Evolutionary conservation across 805 yeast species (phyloP), one percentile per base, ranked within the genome.

Genomic region (Wickerhamiella shivajii): DNA sequence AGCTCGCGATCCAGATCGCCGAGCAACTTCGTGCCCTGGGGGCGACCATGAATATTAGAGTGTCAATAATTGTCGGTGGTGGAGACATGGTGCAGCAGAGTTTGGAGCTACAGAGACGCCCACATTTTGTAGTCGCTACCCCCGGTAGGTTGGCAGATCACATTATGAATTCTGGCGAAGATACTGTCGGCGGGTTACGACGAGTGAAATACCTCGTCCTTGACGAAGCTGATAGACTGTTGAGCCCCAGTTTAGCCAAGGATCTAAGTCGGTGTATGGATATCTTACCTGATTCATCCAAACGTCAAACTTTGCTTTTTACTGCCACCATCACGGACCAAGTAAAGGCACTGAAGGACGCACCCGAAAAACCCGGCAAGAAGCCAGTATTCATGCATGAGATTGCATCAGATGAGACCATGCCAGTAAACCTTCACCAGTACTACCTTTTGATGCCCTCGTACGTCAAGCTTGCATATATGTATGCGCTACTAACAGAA

Each of bases 111-210:
- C 87, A 80, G 51, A 69, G 67, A 32, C 71, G 74, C 46, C 98
- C 98, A 0, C 97, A 90, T 58, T 78, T 90, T 46, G 83, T 90
- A 18, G 77, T 90, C 41, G 98, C 98, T 2, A 90, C 98, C 0
- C 98, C 98, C 0, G 98, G 98, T 11, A 66, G 98, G 50, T 59
- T 90, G 39, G 97, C 97, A 0, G 93, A 83, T 52, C 96, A 87
- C 55, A 74, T 90, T 13, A 56, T 76, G 40, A 71, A 74, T 47
- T 78, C 90, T 51, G 95, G 95, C 12, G 92, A 78, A 38, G 96
- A 90, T 40, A 79, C 92, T 4, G 63, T 77, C 0, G 63, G 70
- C 24, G 94, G 95, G 0, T 60, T 90, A 31, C 71, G 75, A 45
- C 64, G 92, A 44, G 76, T 78, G 12, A 74, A 76, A 51, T 90